Conservation (phyloP, 2,329 filamentous ascomycete species). For the Botrytis paeoniae region DNA sequence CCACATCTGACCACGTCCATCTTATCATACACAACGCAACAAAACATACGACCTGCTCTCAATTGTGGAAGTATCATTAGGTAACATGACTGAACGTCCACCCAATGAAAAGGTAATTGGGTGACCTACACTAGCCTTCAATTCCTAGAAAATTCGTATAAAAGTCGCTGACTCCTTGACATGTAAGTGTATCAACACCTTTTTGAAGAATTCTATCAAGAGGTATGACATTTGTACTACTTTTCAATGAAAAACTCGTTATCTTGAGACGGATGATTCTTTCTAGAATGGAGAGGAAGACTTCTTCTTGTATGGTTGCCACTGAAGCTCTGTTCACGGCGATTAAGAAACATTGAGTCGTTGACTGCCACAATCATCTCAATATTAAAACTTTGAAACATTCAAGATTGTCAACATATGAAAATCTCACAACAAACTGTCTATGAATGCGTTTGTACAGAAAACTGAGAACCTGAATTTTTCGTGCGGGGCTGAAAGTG, state of each 20-base stretch:
- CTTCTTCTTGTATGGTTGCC: not conserved
- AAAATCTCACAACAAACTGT: not conserved
- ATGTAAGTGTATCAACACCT: not conserved
- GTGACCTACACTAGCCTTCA: too few species aligned
- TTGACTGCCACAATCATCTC: not conserved
- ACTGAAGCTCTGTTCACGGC: not conserved
- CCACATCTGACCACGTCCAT: too few species aligned
- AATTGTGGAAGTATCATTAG: too few species aligned
- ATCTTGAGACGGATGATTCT: not conserved
- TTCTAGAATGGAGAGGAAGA: not conserved
- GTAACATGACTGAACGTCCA: too few species aligned
- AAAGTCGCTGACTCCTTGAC: not conserved
- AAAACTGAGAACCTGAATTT: not conserved
- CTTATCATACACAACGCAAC: too few species aligned
- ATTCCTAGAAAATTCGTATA: not conserved
- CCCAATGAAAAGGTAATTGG: too few species aligned
- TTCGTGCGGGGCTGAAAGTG: not conserved
- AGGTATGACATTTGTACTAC: not conserved
- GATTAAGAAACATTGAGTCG: not conserved
- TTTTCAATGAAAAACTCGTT: not conserved
- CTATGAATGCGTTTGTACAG: not conserved
- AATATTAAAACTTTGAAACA: not conserved
- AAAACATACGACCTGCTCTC: too few species aligned
- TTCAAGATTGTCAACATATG: not conserved
- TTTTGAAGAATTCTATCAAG: not conserved